phyloP scores from a whole-genome alignment of 169 alveolate genomes.

The Babesia ovis region DNA sequence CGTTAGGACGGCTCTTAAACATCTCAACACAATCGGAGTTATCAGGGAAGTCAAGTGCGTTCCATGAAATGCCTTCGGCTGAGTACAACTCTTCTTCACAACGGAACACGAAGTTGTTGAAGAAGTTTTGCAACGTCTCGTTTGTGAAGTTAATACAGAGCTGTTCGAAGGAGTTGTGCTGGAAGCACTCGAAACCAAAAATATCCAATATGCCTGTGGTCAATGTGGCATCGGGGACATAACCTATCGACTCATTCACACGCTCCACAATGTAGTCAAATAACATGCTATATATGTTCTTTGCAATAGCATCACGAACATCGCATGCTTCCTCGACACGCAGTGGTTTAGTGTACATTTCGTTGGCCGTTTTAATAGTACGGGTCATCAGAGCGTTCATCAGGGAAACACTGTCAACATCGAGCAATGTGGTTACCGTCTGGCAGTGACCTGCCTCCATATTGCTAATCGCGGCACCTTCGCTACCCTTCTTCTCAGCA shows the following conservation, averaged over 20 bases:
- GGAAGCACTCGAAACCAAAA: constrained; percentile 97
- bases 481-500: constrained; percentile 69
- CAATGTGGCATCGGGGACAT: constrained; percentile 52
- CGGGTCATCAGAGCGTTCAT: constrained; percentile 73
- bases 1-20: constrained; percentile 81
- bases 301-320: constrained; percentile 94
- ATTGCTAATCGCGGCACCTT: constrained; percentile 72
- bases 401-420: constrained; percentile 68
- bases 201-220: constrained; percentile 94
- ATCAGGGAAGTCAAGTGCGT: constrained; percentile 95
- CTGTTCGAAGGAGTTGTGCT: constrained; percentile 93
- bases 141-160: constrained; percentile 97
- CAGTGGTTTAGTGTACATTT: constrained; percentile 80
- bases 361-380: constrained; percentile 76
- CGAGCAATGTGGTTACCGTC: constrained; percentile 69
- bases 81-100: constrained; percentile 90
- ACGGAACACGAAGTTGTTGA: constrained; percentile 93
- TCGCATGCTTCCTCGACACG: constrained; percentile 81
- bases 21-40: constrained; percentile 93
- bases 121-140: constrained; percentile 92
- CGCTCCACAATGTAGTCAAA: constrained; percentile 93
- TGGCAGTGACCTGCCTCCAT: constrained; percentile 61
- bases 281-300: constrained; percentile 92
- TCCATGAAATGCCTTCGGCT: constrained; percentile 91
- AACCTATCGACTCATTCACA: constrained; percentile 90